phyloP scores from a whole-genome alignment of 2,329 filamentous ascomycete genomes.

The Calonectria henricotiae region DNA sequence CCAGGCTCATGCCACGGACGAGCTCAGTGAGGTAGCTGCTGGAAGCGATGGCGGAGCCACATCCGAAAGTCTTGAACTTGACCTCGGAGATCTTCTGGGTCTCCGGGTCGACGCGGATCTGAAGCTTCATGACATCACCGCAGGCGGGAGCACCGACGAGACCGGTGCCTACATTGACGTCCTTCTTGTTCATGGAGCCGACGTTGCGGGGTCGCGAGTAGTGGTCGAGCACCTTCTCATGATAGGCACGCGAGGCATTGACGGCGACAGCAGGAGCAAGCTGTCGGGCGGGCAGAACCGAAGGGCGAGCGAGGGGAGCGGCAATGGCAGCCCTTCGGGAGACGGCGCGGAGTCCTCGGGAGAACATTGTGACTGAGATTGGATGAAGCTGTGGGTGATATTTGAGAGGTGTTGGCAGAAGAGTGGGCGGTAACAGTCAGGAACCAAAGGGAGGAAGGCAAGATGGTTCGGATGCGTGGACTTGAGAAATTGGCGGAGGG shows the following conservation, averaged over 20 bases:
- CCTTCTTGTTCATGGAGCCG: conserved; percentile 78
- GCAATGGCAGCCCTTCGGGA: conserved; percentile 64
- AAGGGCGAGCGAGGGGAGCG: conserved; percentile 59
- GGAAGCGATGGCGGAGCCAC: conserved; percentile 93
- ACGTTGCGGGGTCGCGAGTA: conserved; percentile 71
- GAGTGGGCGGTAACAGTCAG: conserved; percentile 5
- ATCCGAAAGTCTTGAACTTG: conserved; percentile 98
- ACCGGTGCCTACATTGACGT: conserved; percentile 88
- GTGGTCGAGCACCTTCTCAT: conserved; percentile 70
- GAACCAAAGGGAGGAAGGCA: conserved; percentile 6
- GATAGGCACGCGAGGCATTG: conserved; percentile 65
- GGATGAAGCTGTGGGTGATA: conserved; percentile 28
- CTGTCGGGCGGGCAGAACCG: conserved; percentile 61
- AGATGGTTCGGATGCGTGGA: conserved; percentile 17
- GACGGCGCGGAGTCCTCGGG: conserved; percentile 63
- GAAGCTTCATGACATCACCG: conserved; percentile 89
- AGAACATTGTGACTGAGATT: conserved; percentile 61
- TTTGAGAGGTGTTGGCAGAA: conserved; percentile 11
- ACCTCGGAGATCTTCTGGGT: conserved; percentile 93
- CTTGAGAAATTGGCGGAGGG: neutral
- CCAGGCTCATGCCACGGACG: conserved; percentile 93
- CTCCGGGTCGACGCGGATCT: conserved; percentile 88
- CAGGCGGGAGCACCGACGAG: conserved; percentile 92
- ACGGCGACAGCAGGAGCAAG: conserved; percentile 61
- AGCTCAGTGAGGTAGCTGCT: conserved; percentile 96